Percentiles rank a stretch among this genome's conserved stretches.
phyloP scores from a whole-genome alignment of 192 early-diverging fungal species.

The Diversispora eburnea region DNA sequence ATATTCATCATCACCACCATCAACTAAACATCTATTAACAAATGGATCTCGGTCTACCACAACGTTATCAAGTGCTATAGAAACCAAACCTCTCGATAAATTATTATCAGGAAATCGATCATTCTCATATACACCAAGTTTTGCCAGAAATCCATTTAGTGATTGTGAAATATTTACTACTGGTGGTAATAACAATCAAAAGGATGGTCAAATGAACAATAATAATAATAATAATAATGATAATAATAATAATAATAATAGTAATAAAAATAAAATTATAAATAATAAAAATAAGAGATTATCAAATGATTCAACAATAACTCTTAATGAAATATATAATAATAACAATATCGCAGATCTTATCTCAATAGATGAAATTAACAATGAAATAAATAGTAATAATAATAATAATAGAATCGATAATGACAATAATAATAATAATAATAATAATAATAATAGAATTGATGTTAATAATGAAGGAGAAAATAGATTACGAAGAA shows the following conservation, averaged over 20 bases:
- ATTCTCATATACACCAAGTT: constrained; percentile 1
- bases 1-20: background rate
- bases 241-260: too few relatives aligned
- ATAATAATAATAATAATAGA: constrained; percentile 15
- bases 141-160: constrained; percentile 12
- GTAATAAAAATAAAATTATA: too few relatives aligned
- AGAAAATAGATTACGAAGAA: constrained; percentile 30
- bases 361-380: too few relatives aligned
- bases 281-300: too few relatives aligned
- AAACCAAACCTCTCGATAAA: background rate
- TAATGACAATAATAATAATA: background rate
- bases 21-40: background rate
- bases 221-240: background rate
- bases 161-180: constrained; percentile 20
- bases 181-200: background rate
- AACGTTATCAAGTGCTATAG: background rate
- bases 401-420: too few relatives aligned
- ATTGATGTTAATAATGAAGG: constrained; percentile 8
- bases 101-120: background rate
- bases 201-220: background rate
- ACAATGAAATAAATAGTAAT: too few relatives aligned
- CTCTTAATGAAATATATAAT: background rate
- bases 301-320: background rate
- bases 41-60: background rate
- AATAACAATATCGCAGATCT: too few relatives aligned